Evolutionary conservation across 1,139 yeast species (phyloP).

Genomic region (Casaregolazyma lundiana): DNA sequence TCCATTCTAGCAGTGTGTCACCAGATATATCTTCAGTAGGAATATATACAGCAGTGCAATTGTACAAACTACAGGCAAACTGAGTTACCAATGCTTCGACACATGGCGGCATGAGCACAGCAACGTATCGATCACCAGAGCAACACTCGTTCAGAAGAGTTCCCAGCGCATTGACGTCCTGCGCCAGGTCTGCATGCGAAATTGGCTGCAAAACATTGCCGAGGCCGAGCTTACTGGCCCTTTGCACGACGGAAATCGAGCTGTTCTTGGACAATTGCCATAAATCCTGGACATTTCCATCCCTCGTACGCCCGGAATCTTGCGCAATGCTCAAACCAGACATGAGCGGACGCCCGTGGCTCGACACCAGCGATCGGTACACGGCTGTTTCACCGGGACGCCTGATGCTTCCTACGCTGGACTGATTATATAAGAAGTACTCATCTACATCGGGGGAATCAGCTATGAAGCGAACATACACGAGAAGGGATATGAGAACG

Average conservation of each 20-base stretch:
- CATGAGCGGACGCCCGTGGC: slow-evolving; percentile 33
- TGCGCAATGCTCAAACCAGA: slow-evolving; percentile 54
- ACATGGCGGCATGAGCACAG: slow-evolving; percentile 24
- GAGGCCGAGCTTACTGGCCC: slow-evolving; percentile 1
- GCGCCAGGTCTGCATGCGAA: slow-evolving; percentile 13
- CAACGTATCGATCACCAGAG: slow-evolving; percentile 16
- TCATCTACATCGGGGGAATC: slow-evolving; percentile 48
- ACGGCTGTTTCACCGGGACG: slow-evolving; percentile 54
- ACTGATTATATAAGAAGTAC: slow-evolving; percentile 50
- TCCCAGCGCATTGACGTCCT: slow-evolving; percentile 17
- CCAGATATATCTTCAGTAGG: slow-evolving; percentile 15
- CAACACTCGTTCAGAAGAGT: not conserved
- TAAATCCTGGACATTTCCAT: slow-evolving; percentile 55
- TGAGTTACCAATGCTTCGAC: slow-evolving; percentile 20
- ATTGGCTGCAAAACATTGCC: slow-evolving; percentile 1
- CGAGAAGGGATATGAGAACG: slow-evolving; percentile 19
- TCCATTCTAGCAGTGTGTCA: slow-evolving; percentile 12
- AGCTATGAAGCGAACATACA: slow-evolving; percentile 27
- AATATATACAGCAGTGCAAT: slow-evolving; percentile 19
- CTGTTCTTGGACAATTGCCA: slow-evolving; percentile 38
- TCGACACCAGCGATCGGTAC: slow-evolving; percentile 55
- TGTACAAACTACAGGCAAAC: slow-evolving; percentile 14
- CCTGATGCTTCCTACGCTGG: slow-evolving; percentile 50
- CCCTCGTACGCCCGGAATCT: slow-evolving; percentile 34
- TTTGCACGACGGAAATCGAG: slow-evolving; percentile 8